Evolutionary conservation across 1,139 yeast genomes (phyloP).

Genomic region (Taphrina betulina): DNA sequence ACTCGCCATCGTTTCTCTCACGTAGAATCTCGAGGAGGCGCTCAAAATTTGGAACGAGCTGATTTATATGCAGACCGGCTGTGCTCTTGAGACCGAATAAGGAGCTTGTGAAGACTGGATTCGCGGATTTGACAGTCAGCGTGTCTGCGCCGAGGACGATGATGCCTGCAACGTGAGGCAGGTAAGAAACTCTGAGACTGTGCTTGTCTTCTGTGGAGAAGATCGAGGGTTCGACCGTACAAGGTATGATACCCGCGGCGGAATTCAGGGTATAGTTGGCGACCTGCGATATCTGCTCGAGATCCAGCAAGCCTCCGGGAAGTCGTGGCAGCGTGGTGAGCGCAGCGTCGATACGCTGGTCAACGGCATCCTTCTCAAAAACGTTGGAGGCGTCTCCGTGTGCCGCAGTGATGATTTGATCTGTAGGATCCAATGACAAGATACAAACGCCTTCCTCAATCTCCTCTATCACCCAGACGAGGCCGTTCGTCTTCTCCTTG

Average conservation of each 20-base stretch:
- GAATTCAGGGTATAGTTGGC: constrained; percentile 8
- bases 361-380: constrained; percentile 15
- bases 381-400: constrained; percentile 29
- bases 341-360: constrained; percentile 1
- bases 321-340: constrained; percentile 25
- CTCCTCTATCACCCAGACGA: constrained; percentile 84
- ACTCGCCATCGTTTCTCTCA: constrained; percentile 48
- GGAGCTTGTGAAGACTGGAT: constrained; percentile 73
- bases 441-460: constrained; percentile 45
- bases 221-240: constrained; percentile 29
- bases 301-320: constrained; percentile 2
- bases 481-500: constrained; percentile 64
- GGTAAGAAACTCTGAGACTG: constrained; percentile 54
- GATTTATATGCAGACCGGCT: constrained; percentile 54
- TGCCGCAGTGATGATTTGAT: constrained; percentile 17
- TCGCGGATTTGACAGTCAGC: constrained; percentile 61
- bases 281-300: not conserved
- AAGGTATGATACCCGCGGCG: constrained; percentile 8
- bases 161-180: constrained; percentile 86
- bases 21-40: constrained; percentile 48
- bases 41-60: constrained; percentile 65
- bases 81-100: constrained; percentile 70
- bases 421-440: constrained; percentile 25
- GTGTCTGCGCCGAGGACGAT: constrained; percentile 61
- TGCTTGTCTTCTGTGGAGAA: constrained; percentile 27